Evolutionary conservation across 148 eudicot species (phyloP), one percentile per base, ranked within the genome.

Genomic region (Fallopia convolvulus): DNA sequence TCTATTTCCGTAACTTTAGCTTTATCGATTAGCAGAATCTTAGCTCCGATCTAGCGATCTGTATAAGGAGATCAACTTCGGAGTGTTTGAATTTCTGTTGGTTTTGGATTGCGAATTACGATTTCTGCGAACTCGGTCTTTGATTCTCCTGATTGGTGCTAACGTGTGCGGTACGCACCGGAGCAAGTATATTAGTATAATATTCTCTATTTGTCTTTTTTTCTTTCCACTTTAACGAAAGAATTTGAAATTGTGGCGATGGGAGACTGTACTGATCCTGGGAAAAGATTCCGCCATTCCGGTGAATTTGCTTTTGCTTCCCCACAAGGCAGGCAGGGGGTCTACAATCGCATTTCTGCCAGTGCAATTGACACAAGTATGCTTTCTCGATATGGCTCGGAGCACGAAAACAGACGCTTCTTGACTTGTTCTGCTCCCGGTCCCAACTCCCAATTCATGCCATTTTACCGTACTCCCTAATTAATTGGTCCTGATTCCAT

Each of bases 271-370:
- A 65, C 70, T 32, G 70, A 65, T 65, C 70, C 70, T 65, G 36
- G 70, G 40, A 2, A 65, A 33, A 63, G 17, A 63, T 12, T 63
- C 40, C 40, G 70, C 41, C 32, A 63, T 12, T 63, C 40, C 40
- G 70, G 70, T 63, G 70, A 14, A 33, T 60, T 60, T 60, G 66
- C 66, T 60, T 60, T 60, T 60, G 66, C 60, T 53, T n/a, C 23
- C 60, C 60, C 23, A 53, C 39, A 36, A 36, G 39, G 39, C 39
- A 36, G 39, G 39, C 60, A 17, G 12, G 65, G 41, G 41, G 40
- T 32, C 36, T 65, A 65, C 70, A 26, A 75, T 60, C 40, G 74
- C 39, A 30, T 11, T 13, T 10, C 39, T 32, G 60, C 60, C 60
- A 55, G 60, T 18, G 21, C 21, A 20, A 6, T 55, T 55, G 70